phyloP scores from a whole-genome alignment of 306 rosid species.

The Lathyrus oleraceus region DNA sequence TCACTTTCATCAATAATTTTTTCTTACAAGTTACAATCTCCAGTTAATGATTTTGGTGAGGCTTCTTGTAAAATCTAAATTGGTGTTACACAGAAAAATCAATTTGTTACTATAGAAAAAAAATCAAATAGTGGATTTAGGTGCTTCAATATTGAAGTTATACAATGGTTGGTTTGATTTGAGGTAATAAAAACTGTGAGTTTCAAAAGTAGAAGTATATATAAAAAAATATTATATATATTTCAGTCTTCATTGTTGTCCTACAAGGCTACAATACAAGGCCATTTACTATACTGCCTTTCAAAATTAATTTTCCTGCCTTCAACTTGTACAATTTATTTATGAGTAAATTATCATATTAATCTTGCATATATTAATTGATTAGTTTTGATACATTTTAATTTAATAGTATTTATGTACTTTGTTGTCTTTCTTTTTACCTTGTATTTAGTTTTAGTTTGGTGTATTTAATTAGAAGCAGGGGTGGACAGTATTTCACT shows the following conservation, averaged over 20 bases:
- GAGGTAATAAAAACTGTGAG: neutral
- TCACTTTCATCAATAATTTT: neutral
- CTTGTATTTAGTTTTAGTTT: neutral
- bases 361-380: neutral
- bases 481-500: no score
- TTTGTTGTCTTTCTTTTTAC: neutral
- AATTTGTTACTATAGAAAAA: neutral
- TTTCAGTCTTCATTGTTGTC: neutral
- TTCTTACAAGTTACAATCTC: neutral
- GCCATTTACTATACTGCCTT: neutral
- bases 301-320: neutral
- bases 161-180: neutral
- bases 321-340: conserved; percentile 7
- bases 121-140: conserved; percentile 24
- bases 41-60: conserved; percentile 29
- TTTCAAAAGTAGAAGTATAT: neutral
- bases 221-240: no score
- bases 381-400: neutral
- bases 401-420: neutral
- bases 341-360: neutral
- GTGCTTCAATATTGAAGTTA: neutral
- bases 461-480: neutral
- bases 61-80: conserved; percentile 15
- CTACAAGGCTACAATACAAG: neutral
- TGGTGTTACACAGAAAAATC: conserved; percentile 12